A percentile compares a stretch with the other conserved stretches of the same genome.
phyloP scores from a whole-genome alignment of 2,329 filamentous ascomycete genomes.

The Botrytis medusae region DNA sequence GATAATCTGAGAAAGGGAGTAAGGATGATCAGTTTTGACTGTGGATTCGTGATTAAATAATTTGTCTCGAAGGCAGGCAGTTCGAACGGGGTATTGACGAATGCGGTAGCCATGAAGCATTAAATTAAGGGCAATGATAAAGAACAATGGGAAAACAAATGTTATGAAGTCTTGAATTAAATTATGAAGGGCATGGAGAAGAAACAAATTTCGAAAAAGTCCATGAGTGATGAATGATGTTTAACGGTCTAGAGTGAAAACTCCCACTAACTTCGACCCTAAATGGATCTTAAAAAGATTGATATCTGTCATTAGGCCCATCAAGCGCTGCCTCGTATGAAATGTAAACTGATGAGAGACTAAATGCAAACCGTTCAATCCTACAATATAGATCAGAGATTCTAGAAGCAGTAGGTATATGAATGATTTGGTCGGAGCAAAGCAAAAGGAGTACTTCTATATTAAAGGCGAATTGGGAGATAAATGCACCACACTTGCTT shows the following conservation, averaged over 20 bases:
- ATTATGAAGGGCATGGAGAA: neutral
- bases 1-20: neutral
- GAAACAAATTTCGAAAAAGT: neutral
- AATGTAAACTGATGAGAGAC: neutral
- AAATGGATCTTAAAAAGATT: neutral
- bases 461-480: neutral
- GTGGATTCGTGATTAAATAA: neutral
- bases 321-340: neutral
- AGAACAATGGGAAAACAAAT: neutral
- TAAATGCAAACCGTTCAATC: neutral
- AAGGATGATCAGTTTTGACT: neutral
- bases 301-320: neutral
- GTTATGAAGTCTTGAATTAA: neutral
- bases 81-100: neutral
- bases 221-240: neutral
- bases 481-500: neutral
- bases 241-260: neutral
- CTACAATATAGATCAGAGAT: neutral
- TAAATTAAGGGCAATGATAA: neutral
- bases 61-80: neutral
- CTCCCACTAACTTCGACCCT: neutral
- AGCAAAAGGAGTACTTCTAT: neutral
- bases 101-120: neutral
- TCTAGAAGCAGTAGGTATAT: neutral
- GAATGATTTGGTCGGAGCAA: neutral